Evolutionary conservation across 345 rosid genomes (phyloP).

Genomic region (Cardamine chenopodiifolia): DNA sequence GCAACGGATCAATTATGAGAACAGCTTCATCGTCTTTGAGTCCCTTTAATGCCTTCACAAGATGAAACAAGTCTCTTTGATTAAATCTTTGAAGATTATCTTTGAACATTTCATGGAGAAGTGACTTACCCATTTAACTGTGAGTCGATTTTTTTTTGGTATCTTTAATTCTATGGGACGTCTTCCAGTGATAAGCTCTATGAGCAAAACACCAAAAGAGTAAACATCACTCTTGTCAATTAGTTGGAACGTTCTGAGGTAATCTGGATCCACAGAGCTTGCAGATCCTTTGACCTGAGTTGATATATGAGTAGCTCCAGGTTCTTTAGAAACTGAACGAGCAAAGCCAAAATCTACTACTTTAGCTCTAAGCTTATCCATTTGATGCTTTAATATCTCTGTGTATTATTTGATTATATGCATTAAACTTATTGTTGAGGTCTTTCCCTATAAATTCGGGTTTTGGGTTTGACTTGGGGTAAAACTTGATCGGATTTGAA

Average conservation of each 20-base stretch:
- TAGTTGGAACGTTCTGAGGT: conserved; percentile 73
- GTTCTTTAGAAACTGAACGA: conserved; percentile 57
- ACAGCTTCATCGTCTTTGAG: conserved; percentile 62
- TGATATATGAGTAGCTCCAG: conserved; percentile 68
- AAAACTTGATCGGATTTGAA: no score
- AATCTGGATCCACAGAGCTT: conserved; percentile 86
- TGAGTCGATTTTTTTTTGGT: conserved; percentile 53
- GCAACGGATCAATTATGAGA: conserved; percentile 72
- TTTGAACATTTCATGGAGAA: not conserved
- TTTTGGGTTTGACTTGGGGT: no score
- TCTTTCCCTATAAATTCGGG: no score
- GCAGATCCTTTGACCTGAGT: conserved; percentile 83
- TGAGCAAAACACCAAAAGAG: conserved; percentile 83
- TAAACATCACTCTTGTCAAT: conserved; percentile 85
- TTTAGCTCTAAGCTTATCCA: conserved; percentile 80
- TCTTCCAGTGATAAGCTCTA: conserved; percentile 76
- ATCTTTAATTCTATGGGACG: conserved; percentile 66
- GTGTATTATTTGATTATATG: conserved; percentile 89
- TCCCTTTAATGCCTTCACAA: conserved; percentile 72
- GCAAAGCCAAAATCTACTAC: conserved; percentile 96
- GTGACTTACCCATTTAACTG: conserved; percentile 68
- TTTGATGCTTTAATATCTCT: conserved; percentile 90
- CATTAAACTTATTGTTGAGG: not conserved
- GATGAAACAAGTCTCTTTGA: not conserved
- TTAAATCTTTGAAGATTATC: not conserved